Evolutionary conservation across 1,284 basidiomycete species (phyloP), one percentile per base, ranked within the genome.

Genomic region (Ceratobasidium papillatum): DNA sequence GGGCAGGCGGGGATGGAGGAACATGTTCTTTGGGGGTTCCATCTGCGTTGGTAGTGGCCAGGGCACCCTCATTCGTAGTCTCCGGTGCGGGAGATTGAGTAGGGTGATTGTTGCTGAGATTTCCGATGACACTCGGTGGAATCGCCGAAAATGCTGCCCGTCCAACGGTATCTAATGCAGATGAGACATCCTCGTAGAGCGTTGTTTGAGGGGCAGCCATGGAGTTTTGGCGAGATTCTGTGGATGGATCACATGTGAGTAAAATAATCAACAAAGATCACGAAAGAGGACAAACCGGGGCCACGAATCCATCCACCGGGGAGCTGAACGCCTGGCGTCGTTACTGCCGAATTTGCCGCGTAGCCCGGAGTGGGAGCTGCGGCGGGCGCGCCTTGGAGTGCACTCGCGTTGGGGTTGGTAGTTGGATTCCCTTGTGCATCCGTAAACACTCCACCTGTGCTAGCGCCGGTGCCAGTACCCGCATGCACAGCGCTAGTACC

Each of bases 271-370:
- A 5, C 12, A 32, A 2, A n/a, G 3, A n/a, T 14, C 19, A 32
- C 7, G 12, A 25, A 19, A 52, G 14, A 1, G 25, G 30, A 47
- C 54, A 19, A 58, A 71, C 66, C 66, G 3, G 54, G 36, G n/a
- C 52, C 52, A 30, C 66, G 52, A 45, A 71, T 59, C 66, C 66
- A 71, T 8, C 66, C 66, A 43, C 66, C 66, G 8, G 66, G 66
- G 27, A 71, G 66, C 38, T 71, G 66, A 59, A 17, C 38, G 36
- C 52, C 52, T 34, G 66, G 66, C 14, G 66, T 71, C 3, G 66
- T 45, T 19, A 38, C 52, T 1, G 38, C 45, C 14, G 27, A 25
- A 8, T 32, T 17, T 2, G 19, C 49, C 14, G 30, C 32, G 22
- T 38, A 25, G 1, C 52, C 54, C n/a, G 66, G 66, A n/a, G 30